Conservation (phyloP, 192 early-diverging fungal genomes). For the Glomus cerebriforme region DNA sequence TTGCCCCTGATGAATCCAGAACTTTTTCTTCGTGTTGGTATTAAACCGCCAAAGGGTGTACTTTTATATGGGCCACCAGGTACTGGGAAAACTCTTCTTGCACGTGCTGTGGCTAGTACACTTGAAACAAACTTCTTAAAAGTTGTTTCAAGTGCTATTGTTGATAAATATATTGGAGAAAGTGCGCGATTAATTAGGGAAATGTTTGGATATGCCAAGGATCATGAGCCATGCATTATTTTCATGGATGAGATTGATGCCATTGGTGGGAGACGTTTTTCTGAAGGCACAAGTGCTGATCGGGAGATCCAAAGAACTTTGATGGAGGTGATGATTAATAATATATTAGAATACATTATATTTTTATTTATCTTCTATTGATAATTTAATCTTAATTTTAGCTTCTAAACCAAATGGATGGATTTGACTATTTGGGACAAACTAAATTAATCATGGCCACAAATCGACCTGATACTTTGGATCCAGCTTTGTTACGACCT, state of each 20-base stretch:
- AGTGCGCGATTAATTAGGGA: conserved; percentile 95
- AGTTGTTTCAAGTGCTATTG: conserved; percentile 97
- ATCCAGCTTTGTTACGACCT: conserved; percentile 95
- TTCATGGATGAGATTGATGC: conserved; percentile 99
- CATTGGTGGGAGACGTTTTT: conserved; percentile 98
- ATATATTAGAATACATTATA: background rate
- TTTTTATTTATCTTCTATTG: background rate
- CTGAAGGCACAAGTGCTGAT: conserved; percentile 99
- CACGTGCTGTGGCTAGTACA: conserved; percentile 95
- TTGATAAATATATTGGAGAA: conserved; percentile 99
- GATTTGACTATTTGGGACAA: conserved; percentile 97
- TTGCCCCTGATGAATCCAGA: conserved; percentile 98
- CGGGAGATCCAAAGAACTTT: conserved; percentile 99
- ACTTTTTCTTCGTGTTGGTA: conserved; percentile 94
- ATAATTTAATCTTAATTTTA: conserved; percentile 24
- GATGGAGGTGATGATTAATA: conserved; percentile 72
- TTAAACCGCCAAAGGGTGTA: conserved; percentile 99
- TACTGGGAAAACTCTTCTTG: conserved; percentile 97
- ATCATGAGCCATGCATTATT: conserved; percentile 99
- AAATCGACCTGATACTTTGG: conserved; percentile 97
- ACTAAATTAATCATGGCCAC: conserved; percentile 99
- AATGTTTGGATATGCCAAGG: conserved; percentile 99
- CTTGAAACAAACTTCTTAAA: conserved; percentile 99
- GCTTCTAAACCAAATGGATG: conserved; percentile 99
- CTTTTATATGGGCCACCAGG: conserved; percentile 96